Conservation (phyloP, 2,329 filamentous ascomycete species). For the Tolypocladium nubicola region DNA sequence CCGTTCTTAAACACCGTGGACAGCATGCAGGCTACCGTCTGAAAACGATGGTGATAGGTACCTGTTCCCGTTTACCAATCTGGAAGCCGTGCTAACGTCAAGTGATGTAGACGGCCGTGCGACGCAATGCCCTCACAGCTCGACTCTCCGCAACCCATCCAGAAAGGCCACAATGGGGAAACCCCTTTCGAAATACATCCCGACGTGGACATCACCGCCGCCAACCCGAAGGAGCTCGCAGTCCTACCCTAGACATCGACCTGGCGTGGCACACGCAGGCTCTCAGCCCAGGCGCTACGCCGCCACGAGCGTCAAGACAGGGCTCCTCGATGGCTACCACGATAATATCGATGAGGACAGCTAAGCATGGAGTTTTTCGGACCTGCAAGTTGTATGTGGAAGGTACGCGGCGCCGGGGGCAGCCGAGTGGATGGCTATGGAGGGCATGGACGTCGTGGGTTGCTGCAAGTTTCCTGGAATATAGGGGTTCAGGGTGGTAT, state of each 20-base stretch:
- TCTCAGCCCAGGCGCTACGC: too few species aligned
- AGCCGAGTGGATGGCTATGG: not conserved
- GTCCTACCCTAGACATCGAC: constrained; percentile 41
- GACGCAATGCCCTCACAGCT: not conserved
- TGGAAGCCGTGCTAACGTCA: too few species aligned
- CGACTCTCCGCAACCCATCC: constrained; percentile 55
- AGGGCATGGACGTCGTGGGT: not conserved
- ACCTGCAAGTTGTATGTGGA: too few species aligned
- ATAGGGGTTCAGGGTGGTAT: not conserved
- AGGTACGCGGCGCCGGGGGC: constrained; percentile 19
- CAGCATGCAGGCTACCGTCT: constrained; percentile 25
- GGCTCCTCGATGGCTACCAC: too few species aligned
- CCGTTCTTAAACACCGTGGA: constrained; percentile 39
- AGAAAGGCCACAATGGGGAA: constrained; percentile 47
- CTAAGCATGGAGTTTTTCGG: too few species aligned
- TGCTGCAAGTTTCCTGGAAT: not conserved
- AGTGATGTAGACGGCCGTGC: not conserved
- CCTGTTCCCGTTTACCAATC: too few species aligned
- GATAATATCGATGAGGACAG: too few species aligned
- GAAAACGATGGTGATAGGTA: not conserved
- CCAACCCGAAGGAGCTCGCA: constrained; percentile 30
- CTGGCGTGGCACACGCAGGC: too few species aligned
- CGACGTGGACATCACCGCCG: constrained; percentile 42
- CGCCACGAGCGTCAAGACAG: too few species aligned
- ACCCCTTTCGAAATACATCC: constrained; percentile 46